Evolutionary conservation across 1,284 basidiomycete species (phyloP), one percentile per base, ranked within the genome.

Genomic region (Trichosporon coremiiforme): DNA sequence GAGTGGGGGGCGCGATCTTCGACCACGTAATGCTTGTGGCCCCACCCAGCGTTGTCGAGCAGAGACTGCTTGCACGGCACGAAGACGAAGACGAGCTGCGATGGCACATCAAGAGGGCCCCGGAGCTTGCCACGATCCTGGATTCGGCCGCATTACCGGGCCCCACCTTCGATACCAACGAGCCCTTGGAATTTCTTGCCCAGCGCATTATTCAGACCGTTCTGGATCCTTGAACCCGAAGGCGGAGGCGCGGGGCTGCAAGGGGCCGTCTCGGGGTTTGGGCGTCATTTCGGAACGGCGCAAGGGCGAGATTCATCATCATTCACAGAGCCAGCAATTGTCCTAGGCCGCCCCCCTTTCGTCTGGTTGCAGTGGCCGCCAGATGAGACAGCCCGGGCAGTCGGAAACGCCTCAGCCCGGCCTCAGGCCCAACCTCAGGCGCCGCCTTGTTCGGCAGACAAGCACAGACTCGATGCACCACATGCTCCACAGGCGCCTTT

Each of bases 1-100:
- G 62, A 25, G 45, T 53, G 15, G 47, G 17, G 20, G 47, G 50
- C 8, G 67, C 29, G 2, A 22, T 36, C n/a, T 38, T 64, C 20
- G 47, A 33, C 15, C 47, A 53, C 20, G 67, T 68, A 10, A 47
- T 50, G 20, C 67, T 68, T 17, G 62, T 64, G 13, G 67, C 67
- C 15, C 62, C 47, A 7, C 33, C 33, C 8, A 12, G 17, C 31
- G 29, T 62, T 13, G 33, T 62, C 5, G 5, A 29, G 31, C 62
- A 64, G 33, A 22, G 47, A 4, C n/a, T 68, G 20, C 22, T 20
- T 2, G 17, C 25, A 5, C 38, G 66, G 22, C 15, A 33, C 20
- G 13, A n/a, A 6, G 31, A 35, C 20, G 20, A 22, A 33, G 45
- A 36, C 29, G 66, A 63, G 47, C 7, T 33, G 4, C 35, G 38